phyloP scores from a whole-genome alignment of 1,284 basidiomycete species.

The Leccinum pallidistipes region DNA sequence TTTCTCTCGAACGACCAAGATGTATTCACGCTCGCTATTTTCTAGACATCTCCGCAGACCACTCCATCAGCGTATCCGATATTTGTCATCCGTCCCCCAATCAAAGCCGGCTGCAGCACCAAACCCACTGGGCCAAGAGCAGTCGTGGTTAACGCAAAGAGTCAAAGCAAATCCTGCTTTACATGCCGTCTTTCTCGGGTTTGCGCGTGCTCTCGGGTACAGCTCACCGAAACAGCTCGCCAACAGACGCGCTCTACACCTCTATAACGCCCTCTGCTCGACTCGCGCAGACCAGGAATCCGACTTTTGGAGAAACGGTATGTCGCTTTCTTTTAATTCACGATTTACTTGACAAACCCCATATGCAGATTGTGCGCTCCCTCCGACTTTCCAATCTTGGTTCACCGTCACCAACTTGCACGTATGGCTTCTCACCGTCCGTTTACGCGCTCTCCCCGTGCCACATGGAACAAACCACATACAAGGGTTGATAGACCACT shows the following conservation, averaged over 20 bases:
- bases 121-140: conserved; percentile 10
- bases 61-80: conserved; percentile 13
- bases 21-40: conserved; percentile 19
- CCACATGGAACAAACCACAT: conserved; percentile 65
- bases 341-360: not conserved
- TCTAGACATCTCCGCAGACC: conserved; percentile 9
- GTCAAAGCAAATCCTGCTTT: conserved; percentile 54
- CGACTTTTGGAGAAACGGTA: conserved; percentile 69
- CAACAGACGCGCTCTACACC: conserved; percentile 51
- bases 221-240: conserved; percentile 61
- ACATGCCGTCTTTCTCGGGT: conserved; percentile 47
- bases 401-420: conserved; percentile 95
- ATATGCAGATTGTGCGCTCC: conserved; percentile 71
- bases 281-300: conserved; percentile 58
- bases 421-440: conserved; percentile 87
- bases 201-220: conserved; percentile 60
- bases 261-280: conserved; percentile 62
- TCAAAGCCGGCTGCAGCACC: not conserved
- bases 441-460: conserved; percentile 81
- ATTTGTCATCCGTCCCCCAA: conserved; percentile 12
- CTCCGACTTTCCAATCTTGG: conserved; percentile 97
- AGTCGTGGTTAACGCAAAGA: conserved; percentile 59
- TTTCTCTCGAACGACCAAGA: not conserved
- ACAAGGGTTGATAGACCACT: conserved; percentile 91
- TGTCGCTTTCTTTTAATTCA: not conserved